Conservation (phyloP, 2,329 filamentous ascomycete genomes). For the Cordyceps fumosorosea region DNA sequence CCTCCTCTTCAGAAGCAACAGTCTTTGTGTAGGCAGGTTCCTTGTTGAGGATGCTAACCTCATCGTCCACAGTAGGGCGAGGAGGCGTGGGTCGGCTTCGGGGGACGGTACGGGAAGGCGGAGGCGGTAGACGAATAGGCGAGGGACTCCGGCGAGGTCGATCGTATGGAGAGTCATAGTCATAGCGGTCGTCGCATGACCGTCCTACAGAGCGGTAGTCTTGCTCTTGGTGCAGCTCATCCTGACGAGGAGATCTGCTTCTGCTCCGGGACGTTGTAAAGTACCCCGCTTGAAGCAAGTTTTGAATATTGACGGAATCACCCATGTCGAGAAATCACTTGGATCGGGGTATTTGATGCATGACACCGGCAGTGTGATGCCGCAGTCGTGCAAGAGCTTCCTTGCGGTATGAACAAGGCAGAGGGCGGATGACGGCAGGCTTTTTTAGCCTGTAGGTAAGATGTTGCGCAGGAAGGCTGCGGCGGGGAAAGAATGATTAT, state of each 20-base stretch:
- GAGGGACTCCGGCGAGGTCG: neutral
- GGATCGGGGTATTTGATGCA: slow-evolving; percentile 7
- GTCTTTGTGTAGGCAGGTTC: slow-evolving; percentile 43
- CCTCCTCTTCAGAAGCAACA: slow-evolving; percentile 42
- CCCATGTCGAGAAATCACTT: slow-evolving; percentile 31
- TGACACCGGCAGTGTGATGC: neutral
- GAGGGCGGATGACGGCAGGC: neutral
- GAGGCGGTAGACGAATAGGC: slow-evolving; percentile 10
- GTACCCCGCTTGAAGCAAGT: slow-evolving; percentile 42
- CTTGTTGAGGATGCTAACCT: slow-evolving; percentile 52
- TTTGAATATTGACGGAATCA: slow-evolving; percentile 37
- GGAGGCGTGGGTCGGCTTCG: slow-evolving; percentile 38
- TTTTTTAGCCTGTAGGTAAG: neutral
- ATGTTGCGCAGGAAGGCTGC: neutral
- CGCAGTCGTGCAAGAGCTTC: neutral
- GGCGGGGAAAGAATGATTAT: neutral
- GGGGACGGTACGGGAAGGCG: neutral
- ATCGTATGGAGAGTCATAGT: neutral
- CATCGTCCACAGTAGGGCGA: slow-evolving; percentile 63
- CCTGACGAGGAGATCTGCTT: slow-evolving; percentile 3
- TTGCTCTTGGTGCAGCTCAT: neutral
- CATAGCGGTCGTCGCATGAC: neutral
- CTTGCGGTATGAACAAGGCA: neutral
- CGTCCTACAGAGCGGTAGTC: neutral
- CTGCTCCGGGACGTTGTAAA: slow-evolving; percentile 41